Base-by-base conservation (phyloP, 1,139 yeast genomes). In the Blastobotrys apis region DNA sequence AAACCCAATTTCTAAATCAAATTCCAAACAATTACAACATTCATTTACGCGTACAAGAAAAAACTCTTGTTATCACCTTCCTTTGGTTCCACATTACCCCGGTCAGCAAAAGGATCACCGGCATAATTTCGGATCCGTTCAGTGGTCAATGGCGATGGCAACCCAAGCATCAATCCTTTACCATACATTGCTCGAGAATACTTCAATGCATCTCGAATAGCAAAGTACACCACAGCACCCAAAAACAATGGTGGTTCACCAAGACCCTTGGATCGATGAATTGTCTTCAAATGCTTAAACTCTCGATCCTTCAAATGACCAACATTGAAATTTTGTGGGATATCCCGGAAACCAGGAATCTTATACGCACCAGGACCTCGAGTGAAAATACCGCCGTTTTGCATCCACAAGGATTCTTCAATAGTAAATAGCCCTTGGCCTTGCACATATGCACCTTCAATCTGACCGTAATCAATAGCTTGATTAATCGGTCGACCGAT, bases 361-460 rank as follows among this genome's bases (percentile, higher is more conserved):
- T 72, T 72, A 55, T 71, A 71, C n/a, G 67, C 67, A 22, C 75
- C 75, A 3, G 75, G 75, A 1, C 75, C 75, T 12, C 72, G 59
- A 1, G 75, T 72, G 49, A 69, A 65, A 30, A 72, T 53, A 2
- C 65, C 55, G 9, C 75, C 74, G 37, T 63, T 63, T 32, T 65
- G 58, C 40, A 68, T 55, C 75, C 75, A 71, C 39, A 72, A 52
- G 1, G 72, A 65, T 52, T 72, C 74, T 48, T 71, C 75, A 53
- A 72, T 66, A 1, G 75, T 72, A 50, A 67, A 72, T 33, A 71
- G 61, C 2, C 75, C 75, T 59, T 70, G 70, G 22, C 75, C 75
- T 53, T 71, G 75, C 15, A 72, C 62, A 50, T 65, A 72, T 0
- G 74, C 75, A 19, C 75, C 75, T 51, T 72, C 75, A 31, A 71